Conservation (phyloP, 1,139 yeast genomes). For the Entelexis sorbosivorans region DNA sequence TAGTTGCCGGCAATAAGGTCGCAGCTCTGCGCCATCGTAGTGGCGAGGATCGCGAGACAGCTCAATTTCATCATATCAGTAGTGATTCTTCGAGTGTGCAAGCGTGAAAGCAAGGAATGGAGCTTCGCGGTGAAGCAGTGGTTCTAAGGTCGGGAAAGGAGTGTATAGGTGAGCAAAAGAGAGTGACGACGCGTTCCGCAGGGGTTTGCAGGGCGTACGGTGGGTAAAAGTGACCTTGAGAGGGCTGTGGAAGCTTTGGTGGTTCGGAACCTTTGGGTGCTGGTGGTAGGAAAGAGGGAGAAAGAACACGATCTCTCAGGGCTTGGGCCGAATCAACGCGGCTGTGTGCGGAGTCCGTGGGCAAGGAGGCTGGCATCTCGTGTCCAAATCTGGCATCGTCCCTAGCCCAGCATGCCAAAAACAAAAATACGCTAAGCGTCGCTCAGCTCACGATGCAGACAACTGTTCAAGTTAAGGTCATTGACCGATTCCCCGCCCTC, state of each 20-base stretch:
- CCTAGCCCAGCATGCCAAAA: constrained; percentile 1
- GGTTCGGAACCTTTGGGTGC: not conserved
- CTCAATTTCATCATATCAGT: constrained; percentile 9
- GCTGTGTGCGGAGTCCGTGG: constrained; percentile 3
- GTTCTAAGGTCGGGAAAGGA: constrained; percentile 9
- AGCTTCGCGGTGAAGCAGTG: not conserved
- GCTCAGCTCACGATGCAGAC: not conserved
- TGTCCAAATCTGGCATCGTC: not conserved
- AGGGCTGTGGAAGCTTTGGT: not conserved
- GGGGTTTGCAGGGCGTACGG: not conserved
- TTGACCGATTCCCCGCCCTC: not conserved
- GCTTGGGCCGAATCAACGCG: constrained; percentile 6
- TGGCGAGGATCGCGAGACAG: constrained; percentile 16
- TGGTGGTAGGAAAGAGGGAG: not conserved
- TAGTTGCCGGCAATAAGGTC: constrained; percentile 50
- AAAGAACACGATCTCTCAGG: not conserved
- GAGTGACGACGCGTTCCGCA: constrained; percentile 4
- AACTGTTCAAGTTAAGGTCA: not conserved
- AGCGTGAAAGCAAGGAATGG: not conserved
- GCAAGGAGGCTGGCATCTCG: constrained; percentile 8
- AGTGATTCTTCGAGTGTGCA: not conserved
- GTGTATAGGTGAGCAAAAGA: constrained; percentile 8
- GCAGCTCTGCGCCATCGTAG: constrained; percentile 28
- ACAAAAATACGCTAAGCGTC: not conserved
- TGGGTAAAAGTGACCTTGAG: not conserved